Conservation (phyloP, 78 protist genomes). For the Dictyostelium citrinum region DNA sequence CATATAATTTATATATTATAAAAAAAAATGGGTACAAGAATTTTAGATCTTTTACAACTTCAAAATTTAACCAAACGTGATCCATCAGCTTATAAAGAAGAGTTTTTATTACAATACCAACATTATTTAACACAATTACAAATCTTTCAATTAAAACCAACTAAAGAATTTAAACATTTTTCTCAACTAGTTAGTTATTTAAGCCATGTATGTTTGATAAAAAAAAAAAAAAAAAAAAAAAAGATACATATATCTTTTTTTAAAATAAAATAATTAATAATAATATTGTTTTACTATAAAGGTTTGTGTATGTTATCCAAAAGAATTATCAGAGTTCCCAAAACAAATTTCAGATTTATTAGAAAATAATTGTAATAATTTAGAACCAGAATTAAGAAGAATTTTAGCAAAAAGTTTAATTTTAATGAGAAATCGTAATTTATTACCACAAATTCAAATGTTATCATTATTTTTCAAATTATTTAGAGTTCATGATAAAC, state of each 20-base stretch:
- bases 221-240: neutral
- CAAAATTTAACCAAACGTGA: constrained; percentile 89
- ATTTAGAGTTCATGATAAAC: constrained; percentile 88
- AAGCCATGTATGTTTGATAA: constrained; percentile 57
- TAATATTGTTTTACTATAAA: neutral
- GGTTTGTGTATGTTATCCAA: constrained; percentile 82
- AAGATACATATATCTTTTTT: neutral
- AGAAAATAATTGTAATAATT: constrained; percentile 57
- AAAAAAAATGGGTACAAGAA: constrained; percentile 29
- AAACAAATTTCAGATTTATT: constrained; percentile 60
- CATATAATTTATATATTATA: neutral
- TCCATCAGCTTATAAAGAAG: constrained; percentile 89
- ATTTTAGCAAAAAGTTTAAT: constrained; percentile 79
- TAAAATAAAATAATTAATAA: neutral
- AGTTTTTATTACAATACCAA: constrained; percentile 83
- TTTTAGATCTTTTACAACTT: constrained; percentile 81
- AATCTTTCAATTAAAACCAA: constrained; percentile 84
- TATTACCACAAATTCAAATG: constrained; percentile 35
- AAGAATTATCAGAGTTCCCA: constrained; percentile 68
- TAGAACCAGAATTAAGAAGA: constrained; percentile 74
- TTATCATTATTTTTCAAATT: constrained; percentile 89
- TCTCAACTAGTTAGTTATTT: constrained; percentile 76
- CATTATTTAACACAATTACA: constrained; percentile 81
- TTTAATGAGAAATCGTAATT: constrained; percentile 79
- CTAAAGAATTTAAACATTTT: constrained; percentile 45